Conservation (phyloP, 2,329 filamentous ascomycete species). For the Colletotrichum costaricense region DNA sequence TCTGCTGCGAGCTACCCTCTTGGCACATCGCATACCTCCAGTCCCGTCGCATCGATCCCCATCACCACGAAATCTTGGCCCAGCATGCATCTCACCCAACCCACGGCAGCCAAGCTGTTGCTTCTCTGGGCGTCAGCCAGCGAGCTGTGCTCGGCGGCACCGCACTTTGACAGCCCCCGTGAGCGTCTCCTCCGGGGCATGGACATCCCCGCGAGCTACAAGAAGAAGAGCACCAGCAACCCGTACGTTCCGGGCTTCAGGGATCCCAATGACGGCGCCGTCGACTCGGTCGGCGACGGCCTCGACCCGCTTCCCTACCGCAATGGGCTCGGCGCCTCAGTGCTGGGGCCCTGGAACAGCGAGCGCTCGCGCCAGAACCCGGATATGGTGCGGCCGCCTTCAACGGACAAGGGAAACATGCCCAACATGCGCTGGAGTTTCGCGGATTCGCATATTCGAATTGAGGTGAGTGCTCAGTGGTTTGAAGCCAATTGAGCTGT, state of each 20-base stretch:
- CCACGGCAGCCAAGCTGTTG: conserved; percentile 30
- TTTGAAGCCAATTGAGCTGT: not conserved
- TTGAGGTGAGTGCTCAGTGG: conserved; percentile 59
- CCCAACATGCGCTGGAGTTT: conserved; percentile 80
- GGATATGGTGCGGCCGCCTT: conserved; percentile 77
- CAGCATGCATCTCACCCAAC: conserved; percentile 34
- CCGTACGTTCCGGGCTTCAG: conserved; percentile 71
- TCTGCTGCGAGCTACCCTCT: not conserved
- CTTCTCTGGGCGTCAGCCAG: conserved; percentile 24
- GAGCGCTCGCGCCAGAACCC: conserved; percentile 77
- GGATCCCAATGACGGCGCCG: conserved; percentile 71
- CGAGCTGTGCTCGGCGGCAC: conserved; percentile 30
- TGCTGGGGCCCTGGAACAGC: conserved; percentile 77
- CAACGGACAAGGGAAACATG: conserved; percentile 78
- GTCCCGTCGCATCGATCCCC: not conserved
- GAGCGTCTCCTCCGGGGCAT: conserved; percentile 65
- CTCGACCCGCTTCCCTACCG: conserved; percentile 75
- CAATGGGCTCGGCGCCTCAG: conserved; percentile 72
- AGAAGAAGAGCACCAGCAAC: conserved; percentile 46
- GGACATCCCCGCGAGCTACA: conserved; percentile 56
- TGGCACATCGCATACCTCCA: not conserved
- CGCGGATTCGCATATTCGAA: conserved; percentile 71
- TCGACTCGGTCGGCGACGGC: conserved; percentile 69
- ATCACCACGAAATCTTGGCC: not conserved
- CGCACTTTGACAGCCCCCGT: conserved; percentile 61